Base-by-base conservation (phyloP, 768 basidiomycete genomes). In the Pisolithus microcarpus region DNA sequence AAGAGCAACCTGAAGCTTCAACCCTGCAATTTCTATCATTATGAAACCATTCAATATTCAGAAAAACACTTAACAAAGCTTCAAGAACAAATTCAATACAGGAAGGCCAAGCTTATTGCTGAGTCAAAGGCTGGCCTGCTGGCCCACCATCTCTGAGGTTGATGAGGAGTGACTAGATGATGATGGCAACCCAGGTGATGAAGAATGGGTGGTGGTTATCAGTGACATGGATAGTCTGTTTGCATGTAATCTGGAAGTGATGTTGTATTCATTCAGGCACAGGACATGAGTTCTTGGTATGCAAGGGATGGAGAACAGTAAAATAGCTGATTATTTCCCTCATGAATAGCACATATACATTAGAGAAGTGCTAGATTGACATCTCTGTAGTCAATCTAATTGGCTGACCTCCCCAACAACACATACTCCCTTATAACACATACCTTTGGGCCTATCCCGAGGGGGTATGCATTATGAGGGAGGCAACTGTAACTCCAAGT, bases 81-180 rank as follows among this genome's bases (percentile, higher is more conserved):
- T 37, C 47, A 53, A 52, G 46, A 59, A 37, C 31, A 53, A 10
- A 48, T 52, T 34, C 28, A 48, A 47, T 54, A 18, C 19, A 23
- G 59, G n/a, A 55, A n/a, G n/a, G n/a, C n/a, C n/a, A n/a, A n/a
- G n/a, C n/a, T n/a, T n/a, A n/a, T n/a, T n/a, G n/a, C n/a, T 16
- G 39, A 51, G 18, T 49, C 59, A 21, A 52, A 52, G 48, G 46
- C 50, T 19, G 56, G 52, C 42, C 31, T 58, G 49, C 36, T n/a
- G n/a, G n/a, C n/a, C n/a, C n/a, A n/a, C 43, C 42, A 59, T 64
- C 26, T 56, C 55, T 5, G 37, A 52, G 6, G 43, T 30, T 34
- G 61, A 63, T 46, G 49, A 57, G 46, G 51, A 56, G 36, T 65
- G 57, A 55, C 51, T 65, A n/a, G 60, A 65, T 48, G 48, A 53